Conservation (phyloP, 2,329 filamentous ascomycete species). For the Fusarium praegraminearum region DNA sequence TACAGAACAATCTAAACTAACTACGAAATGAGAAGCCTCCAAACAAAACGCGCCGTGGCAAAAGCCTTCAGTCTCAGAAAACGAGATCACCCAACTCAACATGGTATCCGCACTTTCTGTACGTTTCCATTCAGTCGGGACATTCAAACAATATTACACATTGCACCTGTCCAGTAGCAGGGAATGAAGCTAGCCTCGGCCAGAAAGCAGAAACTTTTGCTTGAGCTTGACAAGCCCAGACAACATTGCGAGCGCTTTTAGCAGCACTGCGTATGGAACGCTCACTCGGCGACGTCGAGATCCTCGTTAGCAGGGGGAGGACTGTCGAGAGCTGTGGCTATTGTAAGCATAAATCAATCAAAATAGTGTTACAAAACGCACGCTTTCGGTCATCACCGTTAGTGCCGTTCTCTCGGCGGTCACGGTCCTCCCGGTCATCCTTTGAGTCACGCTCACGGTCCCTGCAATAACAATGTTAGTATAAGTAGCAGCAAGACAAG, state of each 20-base stretch:
- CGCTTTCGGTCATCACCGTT: conserved; percentile 94
- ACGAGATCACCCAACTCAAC: conserved; percentile 32
- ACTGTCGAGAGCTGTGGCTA: conserved; percentile 72
- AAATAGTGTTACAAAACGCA: conserved; percentile 55
- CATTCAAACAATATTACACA: conserved; percentile 43
- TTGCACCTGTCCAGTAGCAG: conserved; percentile 41
- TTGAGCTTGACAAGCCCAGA: conserved; percentile 31
- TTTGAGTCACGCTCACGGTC: conserved; percentile 69
- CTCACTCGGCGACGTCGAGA: conserved; percentile 89
- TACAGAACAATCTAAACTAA: conserved; percentile 49
- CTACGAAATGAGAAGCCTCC: conserved; percentile 46
- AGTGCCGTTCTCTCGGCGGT: conserved; percentile 79
- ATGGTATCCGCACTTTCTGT: conserved; percentile 38
- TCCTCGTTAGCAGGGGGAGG: conserved; percentile 90
- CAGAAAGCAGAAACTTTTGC: conserved; percentile 45
- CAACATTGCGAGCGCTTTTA: conserved; percentile 20
- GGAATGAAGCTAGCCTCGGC: conserved; percentile 38
- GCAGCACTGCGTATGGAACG: conserved; percentile 10
- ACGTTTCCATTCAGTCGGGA: conserved; percentile 42
- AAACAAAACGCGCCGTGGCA: conserved; percentile 42
- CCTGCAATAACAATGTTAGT: conserved; percentile 48
- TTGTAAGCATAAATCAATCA: conserved; percentile 34
- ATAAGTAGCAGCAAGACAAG: background rate
- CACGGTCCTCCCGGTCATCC: conserved; percentile 77
- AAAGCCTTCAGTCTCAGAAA: conserved; percentile 44